phyloP scores from a whole-genome alignment of 805 yeast species.

The Suhomyces pyralidae region DNA sequence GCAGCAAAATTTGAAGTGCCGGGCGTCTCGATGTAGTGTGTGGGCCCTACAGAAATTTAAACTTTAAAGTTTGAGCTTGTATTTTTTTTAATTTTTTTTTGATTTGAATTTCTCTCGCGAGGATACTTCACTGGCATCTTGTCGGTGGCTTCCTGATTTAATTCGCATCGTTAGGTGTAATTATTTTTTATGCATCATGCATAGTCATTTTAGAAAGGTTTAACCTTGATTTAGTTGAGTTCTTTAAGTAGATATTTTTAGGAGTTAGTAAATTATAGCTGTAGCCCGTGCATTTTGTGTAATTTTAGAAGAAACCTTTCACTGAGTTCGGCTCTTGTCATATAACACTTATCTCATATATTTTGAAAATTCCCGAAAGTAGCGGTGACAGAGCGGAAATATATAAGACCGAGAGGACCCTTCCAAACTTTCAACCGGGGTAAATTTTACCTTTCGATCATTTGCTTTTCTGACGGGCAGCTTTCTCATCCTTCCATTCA shows the following conservation, averaged over 20 bases:
- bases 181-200: slow-evolving; percentile 3
- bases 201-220: background rate
- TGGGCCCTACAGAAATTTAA: background rate
- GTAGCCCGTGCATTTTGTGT: background rate
- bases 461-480: background rate
- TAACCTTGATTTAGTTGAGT: background rate
- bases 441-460: background rate
- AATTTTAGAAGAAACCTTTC: background rate
- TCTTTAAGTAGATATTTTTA: background rate
- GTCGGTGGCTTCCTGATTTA: background rate
- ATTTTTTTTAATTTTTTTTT: background rate
- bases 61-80: background rate
- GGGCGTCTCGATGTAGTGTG: background rate
- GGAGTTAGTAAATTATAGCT: background rate
- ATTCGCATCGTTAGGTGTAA: background rate
- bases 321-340: background rate
- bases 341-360: background rate
- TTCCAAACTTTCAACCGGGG: background rate
- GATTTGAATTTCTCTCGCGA: background rate
- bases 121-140: slow-evolving; percentile 3
- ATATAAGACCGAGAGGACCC: background rate
- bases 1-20: background rate
- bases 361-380: background rate
- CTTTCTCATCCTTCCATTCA: background rate
- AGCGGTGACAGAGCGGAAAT: background rate